A percentile compares a stretch with the other conserved stretches of the same genome.
phyloP scores from a whole-genome alignment of 331 rosid genomes.

The Malus hybrid region DNA sequence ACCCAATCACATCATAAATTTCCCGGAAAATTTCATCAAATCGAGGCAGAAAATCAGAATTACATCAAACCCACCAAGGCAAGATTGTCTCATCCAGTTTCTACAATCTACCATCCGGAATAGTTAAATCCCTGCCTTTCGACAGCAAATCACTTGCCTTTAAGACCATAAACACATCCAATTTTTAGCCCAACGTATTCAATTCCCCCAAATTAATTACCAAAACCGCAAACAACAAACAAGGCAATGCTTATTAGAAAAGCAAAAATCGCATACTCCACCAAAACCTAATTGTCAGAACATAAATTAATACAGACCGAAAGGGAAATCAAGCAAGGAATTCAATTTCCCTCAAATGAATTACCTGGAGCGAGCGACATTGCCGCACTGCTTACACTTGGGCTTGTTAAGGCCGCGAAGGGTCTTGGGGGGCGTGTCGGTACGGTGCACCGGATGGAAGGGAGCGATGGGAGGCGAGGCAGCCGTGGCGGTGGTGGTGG shows the following conservation, averaged over 20 bases:
- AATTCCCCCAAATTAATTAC: background rate
- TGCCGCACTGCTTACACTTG: constrained; percentile 69
- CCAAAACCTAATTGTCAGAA: background rate
- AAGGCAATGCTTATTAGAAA: background rate
- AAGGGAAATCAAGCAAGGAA: background rate
- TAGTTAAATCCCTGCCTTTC: too few relatives aligned
- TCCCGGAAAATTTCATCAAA: too few relatives aligned
- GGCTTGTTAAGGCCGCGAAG: constrained; percentile 95
- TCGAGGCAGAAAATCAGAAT: too few relatives aligned
- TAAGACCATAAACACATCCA: background rate
- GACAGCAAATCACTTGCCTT: background rate
- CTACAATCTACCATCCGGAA: too few relatives aligned
- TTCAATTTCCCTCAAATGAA: too few relatives aligned
- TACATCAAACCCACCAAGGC: too few relatives aligned
- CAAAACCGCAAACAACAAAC: background rate
- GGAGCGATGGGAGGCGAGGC: constrained; percentile 14
- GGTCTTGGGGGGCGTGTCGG: constrained; percentile 64
- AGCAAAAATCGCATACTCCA: background rate
- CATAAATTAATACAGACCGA: background rate
- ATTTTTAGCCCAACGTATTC: background rate
- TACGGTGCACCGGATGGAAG: constrained; percentile 25
- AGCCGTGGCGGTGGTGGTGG: constrained; percentile 19
- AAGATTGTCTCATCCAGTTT: too few relatives aligned
- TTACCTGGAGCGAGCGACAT: constrained; percentile 82
- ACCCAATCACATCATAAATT: too few relatives aligned